phyloP scores from a whole-genome alignment of 495 filamentous ascomycete species.

The Talaromyces trachyspermus region DNA sequence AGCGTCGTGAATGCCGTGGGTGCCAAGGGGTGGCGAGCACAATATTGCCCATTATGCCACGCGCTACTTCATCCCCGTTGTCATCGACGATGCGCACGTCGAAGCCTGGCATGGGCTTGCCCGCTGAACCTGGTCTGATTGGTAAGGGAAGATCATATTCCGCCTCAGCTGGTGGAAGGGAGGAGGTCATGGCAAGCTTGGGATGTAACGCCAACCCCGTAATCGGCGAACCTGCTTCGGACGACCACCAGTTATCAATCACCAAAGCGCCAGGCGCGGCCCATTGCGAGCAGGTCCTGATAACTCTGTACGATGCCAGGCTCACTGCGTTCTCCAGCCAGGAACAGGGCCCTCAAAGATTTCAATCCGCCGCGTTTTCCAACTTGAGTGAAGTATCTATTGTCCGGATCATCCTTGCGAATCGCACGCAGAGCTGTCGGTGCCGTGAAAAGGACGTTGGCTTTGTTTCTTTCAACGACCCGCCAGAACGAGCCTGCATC shows the following conservation, averaged over 20 bases:
- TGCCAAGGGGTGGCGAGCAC: conserved; percentile 75
- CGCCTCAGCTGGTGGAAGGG: conserved; percentile 10
- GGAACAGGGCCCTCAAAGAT: conserved; percentile 64
- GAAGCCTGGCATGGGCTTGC: conserved; percentile 85
- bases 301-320: conserved; percentile 78
- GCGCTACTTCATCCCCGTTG: conserved; percentile 56
- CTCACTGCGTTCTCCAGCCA: conserved; percentile 86
- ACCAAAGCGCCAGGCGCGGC: conserved; percentile 58
- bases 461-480: conserved; percentile 74
- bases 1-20: conserved; percentile 80
- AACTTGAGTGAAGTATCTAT: conserved; percentile 50
- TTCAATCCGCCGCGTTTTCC: conserved; percentile 60
- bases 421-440: conserved; percentile 85
- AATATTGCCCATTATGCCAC: conserved; percentile 82
- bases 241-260: conserved; percentile 96
- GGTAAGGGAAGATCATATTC: conserved; percentile 28
- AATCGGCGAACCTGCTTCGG: conserved; percentile 85
- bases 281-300: conserved; percentile 55
- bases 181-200: conserved; percentile 25
- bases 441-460: conserved; percentile 77
- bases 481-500: conserved; percentile 85
- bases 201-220: conserved; percentile 68
- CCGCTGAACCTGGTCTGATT: conserved; percentile 78
- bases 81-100: conserved; percentile 80
- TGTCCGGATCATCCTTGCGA: conserved; percentile 73